Evolutionary conservation across 2,329 filamentous ascomycete genomes (phyloP).

Genomic region (Paraphoma chrysanthemicola): DNA sequence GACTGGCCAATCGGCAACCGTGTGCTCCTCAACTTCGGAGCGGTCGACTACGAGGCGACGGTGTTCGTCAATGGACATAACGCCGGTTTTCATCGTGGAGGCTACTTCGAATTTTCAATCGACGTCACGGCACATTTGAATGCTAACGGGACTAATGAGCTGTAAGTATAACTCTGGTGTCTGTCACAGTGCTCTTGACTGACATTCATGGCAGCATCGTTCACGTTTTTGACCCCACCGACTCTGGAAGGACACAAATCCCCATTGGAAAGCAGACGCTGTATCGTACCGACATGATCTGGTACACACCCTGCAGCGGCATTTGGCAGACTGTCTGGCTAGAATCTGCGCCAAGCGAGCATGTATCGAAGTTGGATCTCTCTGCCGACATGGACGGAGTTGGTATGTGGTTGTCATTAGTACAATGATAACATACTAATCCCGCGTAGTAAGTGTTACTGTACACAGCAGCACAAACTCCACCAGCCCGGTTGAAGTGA

Average conservation of each 20-base stretch:
- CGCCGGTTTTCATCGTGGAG: conserved; percentile 63
- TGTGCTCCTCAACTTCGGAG: conserved; percentile 64
- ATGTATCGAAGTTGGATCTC: conserved; percentile 67
- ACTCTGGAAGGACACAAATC: conserved; percentile 61
- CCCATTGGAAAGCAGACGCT: conserved; percentile 71
- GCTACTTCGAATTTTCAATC: conserved; percentile 67
- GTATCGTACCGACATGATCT: conserved; percentile 65
- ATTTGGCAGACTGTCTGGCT: conserved; percentile 80
- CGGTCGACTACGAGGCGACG: conserved; percentile 64
- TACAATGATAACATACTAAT: conserved; percentile 16
- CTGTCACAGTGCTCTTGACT: neutral
- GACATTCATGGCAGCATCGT: conserved; percentile 57
- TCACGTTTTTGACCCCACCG: conserved; percentile 73
- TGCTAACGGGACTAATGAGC: conserved; percentile 57
- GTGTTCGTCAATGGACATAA: conserved; percentile 65
- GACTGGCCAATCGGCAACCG: conserved; percentile 53
- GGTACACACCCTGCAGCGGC: conserved; percentile 74
- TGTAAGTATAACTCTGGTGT: conserved; percentile 51
- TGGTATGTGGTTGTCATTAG: conserved; percentile 20
- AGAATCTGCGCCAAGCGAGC: conserved; percentile 64
- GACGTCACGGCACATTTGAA: conserved; percentile 61
- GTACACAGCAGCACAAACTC: conserved; percentile 56
- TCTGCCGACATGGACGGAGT: conserved; percentile 53
- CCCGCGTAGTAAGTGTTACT: conserved; percentile 59
- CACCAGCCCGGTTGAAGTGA: conserved; percentile 48